Evolutionary conservation across 2,329 filamentous ascomycete genomes (phyloP).

Genomic region (Sarocladium oryzae): DNA sequence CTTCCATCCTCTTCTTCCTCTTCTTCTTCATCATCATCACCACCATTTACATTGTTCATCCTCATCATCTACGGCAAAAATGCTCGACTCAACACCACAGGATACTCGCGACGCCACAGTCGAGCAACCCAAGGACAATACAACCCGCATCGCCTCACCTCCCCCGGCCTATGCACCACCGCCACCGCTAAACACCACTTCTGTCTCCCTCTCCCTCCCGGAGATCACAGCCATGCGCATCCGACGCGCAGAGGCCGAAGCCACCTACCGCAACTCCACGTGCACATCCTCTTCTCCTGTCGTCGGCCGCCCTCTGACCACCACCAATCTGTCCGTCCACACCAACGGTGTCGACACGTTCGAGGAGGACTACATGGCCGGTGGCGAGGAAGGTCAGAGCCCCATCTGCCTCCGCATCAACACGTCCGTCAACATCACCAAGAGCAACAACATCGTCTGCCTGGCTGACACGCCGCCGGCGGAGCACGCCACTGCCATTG

Average conservation of each 20-base stretch:
- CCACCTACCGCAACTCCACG: background rate
- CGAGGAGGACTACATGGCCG: slow-evolving; percentile 12
- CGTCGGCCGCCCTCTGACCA: background rate
- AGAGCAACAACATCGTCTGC: slow-evolving; percentile 43
- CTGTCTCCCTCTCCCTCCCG: background rate
- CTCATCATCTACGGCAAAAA: background rate
- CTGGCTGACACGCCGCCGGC: slow-evolving; percentile 30
- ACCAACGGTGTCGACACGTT: background rate
- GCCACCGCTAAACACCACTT: background rate
- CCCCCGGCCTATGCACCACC: slow-evolving; percentile 15
- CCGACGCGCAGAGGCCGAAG: background rate
- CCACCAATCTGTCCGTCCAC: background rate
- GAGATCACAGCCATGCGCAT: background rate
- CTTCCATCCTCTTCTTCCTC: background rate
- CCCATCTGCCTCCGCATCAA: slow-evolving; percentile 41
- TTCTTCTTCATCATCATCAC: background rate
- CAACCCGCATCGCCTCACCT: slow-evolving; percentile 6
- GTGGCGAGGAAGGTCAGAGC: slow-evolving; percentile 19
- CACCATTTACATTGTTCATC: background rate
- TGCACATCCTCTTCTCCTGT: background rate
- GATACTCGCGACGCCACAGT: background rate
- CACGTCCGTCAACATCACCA: slow-evolving; percentile 38
- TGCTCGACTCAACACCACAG: background rate
- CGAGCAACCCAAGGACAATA: slow-evolving; percentile 6
- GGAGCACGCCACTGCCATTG: slow-evolving; percentile 34